Base-by-base conservation (phyloP, 2,329 filamentous ascomycete genomes). In the Colletotrichum eremochloae region DNA sequence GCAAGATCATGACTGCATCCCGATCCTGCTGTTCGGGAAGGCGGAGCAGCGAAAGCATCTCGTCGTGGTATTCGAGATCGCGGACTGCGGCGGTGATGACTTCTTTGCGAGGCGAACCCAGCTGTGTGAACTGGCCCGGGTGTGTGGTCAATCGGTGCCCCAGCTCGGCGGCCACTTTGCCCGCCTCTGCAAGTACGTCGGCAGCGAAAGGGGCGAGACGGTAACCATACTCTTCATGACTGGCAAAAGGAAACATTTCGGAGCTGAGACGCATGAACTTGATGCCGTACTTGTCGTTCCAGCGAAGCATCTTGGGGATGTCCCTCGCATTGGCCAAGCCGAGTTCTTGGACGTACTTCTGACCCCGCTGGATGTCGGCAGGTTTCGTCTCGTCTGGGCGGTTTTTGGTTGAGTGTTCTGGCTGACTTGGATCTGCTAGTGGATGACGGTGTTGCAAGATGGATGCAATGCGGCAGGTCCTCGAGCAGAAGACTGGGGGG, bases 171-270 rank as follows among this genome's bases (percentile, higher is more conserved):
- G 94, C 91, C 3, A 97, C 90, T 76, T 85, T 91, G 1, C 96
- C 96, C 9, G 90, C 94, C 75, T 95, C 92, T 2, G 89, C 92
- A 12, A 98, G 85, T 0, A 89, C 90, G 18, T 95, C 91, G 0
- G 93, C 90, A 0, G 95, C 96, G 79, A 98, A 98, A 0, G 93
- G 92, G 0, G 91, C 91, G 15, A 98, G 86, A 76, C 90, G 92
- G 81, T 98, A 98, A 0, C 95, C 96, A 75, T 97, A 92, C 74
- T 94, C 92, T 33, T 89, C 88, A 78, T 98, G 96, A 75, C 94
- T 97, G 1, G 96, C 96, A 80, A 98, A 98, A 0, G 96, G 96
- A 75, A 98, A 98, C 93, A 98, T 98, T 76, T 98, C 96, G 67
- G 94, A 97, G 76, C 94, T 97, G 29, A 98, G 85, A 1, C 96